phyloP scores from a whole-genome alignment of 1,284 basidiomycete genomes.

The Trichosporon sp. region DNA sequence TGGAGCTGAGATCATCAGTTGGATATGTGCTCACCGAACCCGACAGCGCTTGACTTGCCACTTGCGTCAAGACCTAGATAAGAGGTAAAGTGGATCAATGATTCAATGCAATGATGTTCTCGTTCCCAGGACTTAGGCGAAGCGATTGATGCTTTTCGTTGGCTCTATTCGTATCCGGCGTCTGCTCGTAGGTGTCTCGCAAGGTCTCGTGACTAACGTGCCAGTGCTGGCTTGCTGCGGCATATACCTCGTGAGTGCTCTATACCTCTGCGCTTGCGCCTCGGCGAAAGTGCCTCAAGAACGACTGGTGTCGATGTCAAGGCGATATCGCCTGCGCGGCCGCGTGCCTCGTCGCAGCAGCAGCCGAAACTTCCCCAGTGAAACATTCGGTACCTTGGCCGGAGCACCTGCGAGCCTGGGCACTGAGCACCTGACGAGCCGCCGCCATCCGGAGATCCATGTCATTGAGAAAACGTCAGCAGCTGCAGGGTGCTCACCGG shows the following conservation, averaged over 20 bases:
- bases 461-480: not conserved
- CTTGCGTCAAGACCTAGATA: not conserved
- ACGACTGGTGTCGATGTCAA: too few species aligned
- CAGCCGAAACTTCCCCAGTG: not conserved
- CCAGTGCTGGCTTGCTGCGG: not conserved
- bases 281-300: not conserved
- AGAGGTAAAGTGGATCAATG: not conserved
- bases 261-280: too few species aligned
- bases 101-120: not conserved
- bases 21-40: not conserved
- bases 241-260: not conserved
- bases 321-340: not conserved
- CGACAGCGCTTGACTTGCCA: not conserved
- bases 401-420: too few species aligned
- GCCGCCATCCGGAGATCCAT: not conserved
- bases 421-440: too few species aligned
- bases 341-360: not conserved
- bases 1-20: not conserved
- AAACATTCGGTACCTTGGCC: not conserved
- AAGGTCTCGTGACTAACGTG: not conserved
- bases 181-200: not conserved
- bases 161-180: not conserved
- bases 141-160: not conserved
- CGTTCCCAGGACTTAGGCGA: not conserved
- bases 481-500: not conserved